Conservation (phyloP, 176 grass and related monocot species). For the Thinopyrum elongatum region DNA sequence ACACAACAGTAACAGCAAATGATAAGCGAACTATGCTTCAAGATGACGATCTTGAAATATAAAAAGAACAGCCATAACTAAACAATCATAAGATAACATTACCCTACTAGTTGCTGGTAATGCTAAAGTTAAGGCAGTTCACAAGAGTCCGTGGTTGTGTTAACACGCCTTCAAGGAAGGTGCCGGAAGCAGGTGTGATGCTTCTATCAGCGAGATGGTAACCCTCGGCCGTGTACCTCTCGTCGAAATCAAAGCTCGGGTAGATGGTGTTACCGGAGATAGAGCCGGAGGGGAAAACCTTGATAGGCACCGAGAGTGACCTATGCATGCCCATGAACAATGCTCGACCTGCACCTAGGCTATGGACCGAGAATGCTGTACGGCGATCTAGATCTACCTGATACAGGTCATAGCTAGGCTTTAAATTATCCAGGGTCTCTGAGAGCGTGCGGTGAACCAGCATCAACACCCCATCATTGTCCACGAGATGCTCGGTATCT, state of each 20-base stretch:
- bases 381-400: background rate
- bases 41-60: too few species aligned
- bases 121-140: background rate
- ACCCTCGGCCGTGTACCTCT: background rate
- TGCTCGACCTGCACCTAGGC: background rate
- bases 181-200: background rate
- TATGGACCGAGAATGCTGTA: background rate
- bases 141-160: background rate
- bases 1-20: too few species aligned
- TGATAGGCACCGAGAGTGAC: background rate
- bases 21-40: too few species aligned
- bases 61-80: too few species aligned
- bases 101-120: too few species aligned
- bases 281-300: background rate
- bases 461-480: background rate
- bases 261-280: background rate
- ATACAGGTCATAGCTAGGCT: background rate
- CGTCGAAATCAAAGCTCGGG: background rate
- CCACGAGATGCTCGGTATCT: background rate
- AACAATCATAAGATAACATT: too few species aligned
- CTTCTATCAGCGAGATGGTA: background rate
- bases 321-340: background rate
- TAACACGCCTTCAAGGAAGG: too few species aligned
- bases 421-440: background rate
- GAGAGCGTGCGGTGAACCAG: background rate